A percentile compares a stretch with the other conserved stretches of the same genome.
These are phyloP conservation scores for cucumber (Cucumis sativus) DNA, from an alignment of 306 rosid genomes.

Conservation along the genomic window Cucumber_9930_V3 NC_026656.2:462001-462500, in stretches of 20 bases:
- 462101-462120: not conserved
- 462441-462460: not conserved
- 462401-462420: not conserved
- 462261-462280: conserved; percentile 61
- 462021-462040: no score
- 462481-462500: not conserved
- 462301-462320: conserved; percentile 9
- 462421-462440: not conserved
- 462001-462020: no score
- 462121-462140: not conserved
- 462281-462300: conserved; percentile 38
- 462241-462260: conserved; percentile 47
- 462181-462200: not conserved
- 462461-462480: not conserved
- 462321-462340: not conserved
- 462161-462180: not conserved
- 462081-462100: not conserved
- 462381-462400: not conserved
- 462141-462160: not conserved
- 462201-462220: not conserved
- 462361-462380: not conserved
- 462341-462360: not conserved
- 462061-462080: not conserved
- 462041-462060: not conserved
- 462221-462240: conserved; percentile 52